Conservation (phyloP, 345 rosid genomes). For the Passiflora organensis region DNA sequence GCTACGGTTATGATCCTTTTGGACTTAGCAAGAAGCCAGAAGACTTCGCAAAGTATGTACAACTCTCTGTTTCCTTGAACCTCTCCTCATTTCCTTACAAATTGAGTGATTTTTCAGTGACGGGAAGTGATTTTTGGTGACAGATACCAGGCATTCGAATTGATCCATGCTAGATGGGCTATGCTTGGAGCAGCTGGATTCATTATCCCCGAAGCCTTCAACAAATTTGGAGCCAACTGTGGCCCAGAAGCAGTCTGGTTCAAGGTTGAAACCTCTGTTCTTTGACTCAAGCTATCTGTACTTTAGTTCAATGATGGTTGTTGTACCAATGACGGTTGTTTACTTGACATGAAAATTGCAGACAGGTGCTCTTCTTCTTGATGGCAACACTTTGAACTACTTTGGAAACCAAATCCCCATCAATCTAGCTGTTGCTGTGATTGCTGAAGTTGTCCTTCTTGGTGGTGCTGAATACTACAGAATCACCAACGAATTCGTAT, state of each 20-base stretch:
- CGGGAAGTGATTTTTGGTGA: not conserved
- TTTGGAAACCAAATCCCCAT: constrained; percentile 86
- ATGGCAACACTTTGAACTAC: constrained; percentile 93
- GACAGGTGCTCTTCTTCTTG: constrained; percentile 97
- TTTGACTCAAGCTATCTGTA: not conserved
- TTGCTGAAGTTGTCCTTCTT: constrained; percentile 79
- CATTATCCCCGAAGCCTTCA: constrained; percentile 90
- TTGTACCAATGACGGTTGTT: not conserved
- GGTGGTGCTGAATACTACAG: constrained; percentile 99
- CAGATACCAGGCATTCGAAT: constrained; percentile 88
- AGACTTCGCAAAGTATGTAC: constrained; percentile 72
- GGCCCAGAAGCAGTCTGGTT: constrained; percentile 99
- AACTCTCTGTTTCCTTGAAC: not conserved
- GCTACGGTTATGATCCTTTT: constrained; percentile 96
- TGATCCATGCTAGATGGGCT: constrained; percentile 95
- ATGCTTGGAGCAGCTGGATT: constrained; percentile 98
- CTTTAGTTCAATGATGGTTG: too few relatives aligned
- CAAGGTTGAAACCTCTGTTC: constrained; percentile 38
- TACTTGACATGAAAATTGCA: constrained; percentile 25
- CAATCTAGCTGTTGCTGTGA: constrained; percentile 69
- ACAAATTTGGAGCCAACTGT: constrained; percentile 96
- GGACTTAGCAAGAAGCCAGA: constrained; percentile 95
- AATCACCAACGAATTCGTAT: constrained; percentile 86
- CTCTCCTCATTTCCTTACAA: not conserved
- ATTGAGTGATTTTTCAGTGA: not conserved